Percentiles rank a stretch among this genome's conserved stretches.
Evolutionary conservation across 2,329 filamentous ascomycete species (phyloP).

Genomic region (Coleophoma crateriformis): DNA sequence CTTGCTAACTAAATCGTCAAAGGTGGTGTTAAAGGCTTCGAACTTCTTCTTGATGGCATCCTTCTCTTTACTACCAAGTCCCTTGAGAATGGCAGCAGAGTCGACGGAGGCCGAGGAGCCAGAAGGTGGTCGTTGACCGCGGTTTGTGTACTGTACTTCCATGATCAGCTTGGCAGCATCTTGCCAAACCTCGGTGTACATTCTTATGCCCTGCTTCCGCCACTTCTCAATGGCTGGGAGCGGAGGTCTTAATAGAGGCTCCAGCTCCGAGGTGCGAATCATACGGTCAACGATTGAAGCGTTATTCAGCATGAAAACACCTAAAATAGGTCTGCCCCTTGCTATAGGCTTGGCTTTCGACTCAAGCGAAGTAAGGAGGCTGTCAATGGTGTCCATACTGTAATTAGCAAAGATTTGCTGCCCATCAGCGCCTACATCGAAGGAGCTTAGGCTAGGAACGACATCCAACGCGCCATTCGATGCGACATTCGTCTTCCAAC

Average conservation of each 20-base stretch:
- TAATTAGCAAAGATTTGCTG: constrained; percentile 86
- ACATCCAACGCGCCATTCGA: constrained; percentile 54
- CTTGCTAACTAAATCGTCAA: constrained; percentile 79
- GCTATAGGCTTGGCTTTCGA: constrained; percentile 66
- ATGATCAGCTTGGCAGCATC: constrained; percentile 81
- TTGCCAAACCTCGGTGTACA: constrained; percentile 84
- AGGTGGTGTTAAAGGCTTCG: constrained; percentile 79
- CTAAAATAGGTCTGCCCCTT: constrained; percentile 72
- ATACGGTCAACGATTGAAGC: constrained; percentile 79
- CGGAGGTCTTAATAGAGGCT: constrained; percentile 61
- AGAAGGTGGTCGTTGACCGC: constrained; percentile 63
- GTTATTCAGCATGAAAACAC: constrained; percentile 88
- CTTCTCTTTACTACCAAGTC: constrained; percentile 82
- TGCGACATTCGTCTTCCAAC: constrained; percentile 62
- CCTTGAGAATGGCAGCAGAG: constrained; percentile 78
- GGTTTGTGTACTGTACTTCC: constrained; percentile 88
- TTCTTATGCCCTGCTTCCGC: constrained; percentile 78
- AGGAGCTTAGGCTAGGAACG: constrained; percentile 67
- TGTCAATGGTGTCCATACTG: constrained; percentile 81
- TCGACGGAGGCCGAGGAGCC: constrained; percentile 61
- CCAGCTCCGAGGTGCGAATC: constrained; percentile 76
- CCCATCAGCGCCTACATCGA: constrained; percentile 86
- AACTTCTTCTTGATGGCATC: constrained; percentile 97
- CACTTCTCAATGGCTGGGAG: constrained; percentile 69
- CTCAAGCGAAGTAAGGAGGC: constrained; percentile 70